These are phyloP conservation scores for Datisca glomerata DNA, from an alignment of 306 rosid genomes.

Conservation along the genomic window DNA sequence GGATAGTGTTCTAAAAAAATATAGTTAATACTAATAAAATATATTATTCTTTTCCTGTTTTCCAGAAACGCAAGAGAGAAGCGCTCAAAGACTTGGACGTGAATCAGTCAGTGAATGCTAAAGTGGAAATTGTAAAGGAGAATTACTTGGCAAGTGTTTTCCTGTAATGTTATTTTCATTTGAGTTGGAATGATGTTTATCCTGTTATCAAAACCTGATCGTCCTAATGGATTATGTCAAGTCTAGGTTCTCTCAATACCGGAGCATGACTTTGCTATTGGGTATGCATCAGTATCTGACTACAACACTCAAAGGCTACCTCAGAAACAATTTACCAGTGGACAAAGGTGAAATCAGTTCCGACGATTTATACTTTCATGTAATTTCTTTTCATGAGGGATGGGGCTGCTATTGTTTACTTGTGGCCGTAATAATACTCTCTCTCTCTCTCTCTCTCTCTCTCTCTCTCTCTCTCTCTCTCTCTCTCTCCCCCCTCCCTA, in stretches of 20 bases:
- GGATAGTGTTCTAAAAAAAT: not conserved
- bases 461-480: too few species aligned
- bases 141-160: slow-evolving; percentile 70
- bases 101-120: slow-evolving; percentile 62
- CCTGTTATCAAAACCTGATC: slow-evolving; percentile 2
- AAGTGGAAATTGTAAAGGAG: slow-evolving; percentile 78
- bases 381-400: not conserved
- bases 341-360: slow-evolving; percentile 57
- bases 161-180: slow-evolving; percentile 10
- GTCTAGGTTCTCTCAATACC: slow-evolving; percentile 76
- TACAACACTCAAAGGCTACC: slow-evolving; percentile 64
- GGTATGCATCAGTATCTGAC: slow-evolving; percentile 66
- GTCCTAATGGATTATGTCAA: slow-evolving; percentile 9
- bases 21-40: too few species aligned
- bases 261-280: slow-evolving; percentile 46
- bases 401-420: too few species aligned
- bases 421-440: too few species aligned
- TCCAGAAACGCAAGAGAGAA: slow-evolving; percentile 69
- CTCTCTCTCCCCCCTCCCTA: too few species aligned
- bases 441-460: too few species aligned
- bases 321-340: slow-evolving; percentile 43
- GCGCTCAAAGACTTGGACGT: slow-evolving; percentile 36
- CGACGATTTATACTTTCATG: not conserved
- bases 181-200: slow-evolving; percentile 3
- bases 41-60: slow-evolving; percentile 10